Conservation (phyloP, 257 asterid species). For the Paulownia fortunei region DNA sequence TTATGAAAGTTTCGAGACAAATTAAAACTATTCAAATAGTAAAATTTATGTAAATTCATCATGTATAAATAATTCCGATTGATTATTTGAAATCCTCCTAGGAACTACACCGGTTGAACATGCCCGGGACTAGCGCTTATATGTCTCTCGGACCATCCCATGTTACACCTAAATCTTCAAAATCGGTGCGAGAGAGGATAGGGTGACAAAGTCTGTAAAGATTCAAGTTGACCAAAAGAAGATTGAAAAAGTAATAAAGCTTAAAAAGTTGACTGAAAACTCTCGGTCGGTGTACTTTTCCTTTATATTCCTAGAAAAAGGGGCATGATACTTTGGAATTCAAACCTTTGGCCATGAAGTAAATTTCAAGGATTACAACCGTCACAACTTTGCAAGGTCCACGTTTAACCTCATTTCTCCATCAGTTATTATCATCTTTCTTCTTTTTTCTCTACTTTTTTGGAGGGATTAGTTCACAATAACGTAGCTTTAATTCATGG, state of each 20-base stretch:
- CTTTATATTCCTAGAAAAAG: neutral
- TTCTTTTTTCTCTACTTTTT: neutral
- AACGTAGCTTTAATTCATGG: neutral
- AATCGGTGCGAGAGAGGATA: neutral
- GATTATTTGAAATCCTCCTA: too few species aligned
- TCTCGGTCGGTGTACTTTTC: constrained; percentile 5
- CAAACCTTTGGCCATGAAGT: neutral
- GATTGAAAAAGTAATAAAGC: constrained; percentile 13
- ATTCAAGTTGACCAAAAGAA: constrained; percentile 21
- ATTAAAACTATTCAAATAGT: too few species aligned
- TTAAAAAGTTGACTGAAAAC: neutral
- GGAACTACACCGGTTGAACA: too few species aligned
- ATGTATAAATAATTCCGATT: too few species aligned
- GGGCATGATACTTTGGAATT: neutral
- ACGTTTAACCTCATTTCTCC: neutral
- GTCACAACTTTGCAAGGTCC: neutral
- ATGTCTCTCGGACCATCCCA: neutral
- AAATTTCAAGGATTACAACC: constrained; percentile 13
- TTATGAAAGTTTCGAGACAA: too few species aligned
- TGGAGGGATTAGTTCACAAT: neutral
- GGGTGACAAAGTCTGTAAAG: neutral
- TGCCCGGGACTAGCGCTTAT: too few species aligned
- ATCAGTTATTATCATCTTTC: constrained; percentile 4
- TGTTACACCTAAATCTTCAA: neutral
- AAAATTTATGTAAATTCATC: too few species aligned